Conservation (phyloP, 129 eudicot species). For the Tagetes patula region DNA sequence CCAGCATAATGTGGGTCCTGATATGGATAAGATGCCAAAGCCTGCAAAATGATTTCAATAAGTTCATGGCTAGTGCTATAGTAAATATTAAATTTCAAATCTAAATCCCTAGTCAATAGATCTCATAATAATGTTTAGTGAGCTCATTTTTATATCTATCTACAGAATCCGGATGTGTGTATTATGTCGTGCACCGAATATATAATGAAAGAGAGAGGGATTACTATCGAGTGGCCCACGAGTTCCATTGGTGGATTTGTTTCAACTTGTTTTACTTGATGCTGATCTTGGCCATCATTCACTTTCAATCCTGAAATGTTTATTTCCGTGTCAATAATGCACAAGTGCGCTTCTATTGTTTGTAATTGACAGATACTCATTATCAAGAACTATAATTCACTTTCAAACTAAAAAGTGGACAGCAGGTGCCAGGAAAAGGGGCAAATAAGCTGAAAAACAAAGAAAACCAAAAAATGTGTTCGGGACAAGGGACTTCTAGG, state of each 20-base stretch:
- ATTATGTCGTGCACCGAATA: neutral
- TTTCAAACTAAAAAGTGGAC: neutral
- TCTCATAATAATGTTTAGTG: conserved; percentile 12
- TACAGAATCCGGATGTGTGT: neutral
- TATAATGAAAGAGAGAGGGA: neutral
- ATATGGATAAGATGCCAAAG: conserved; percentile 57
- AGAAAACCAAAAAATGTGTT: neutral
- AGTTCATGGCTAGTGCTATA: neutral
- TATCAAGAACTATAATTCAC: neutral
- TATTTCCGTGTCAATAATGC: conserved; percentile 5
- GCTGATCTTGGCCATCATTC: conserved; percentile 42
- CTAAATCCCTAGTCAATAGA: conserved; percentile 9
- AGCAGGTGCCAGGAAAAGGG: neutral
- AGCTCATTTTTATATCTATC: conserved; percentile 24
- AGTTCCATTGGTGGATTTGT: conserved; percentile 55
- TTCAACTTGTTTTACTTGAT: conserved; percentile 40
- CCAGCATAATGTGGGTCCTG: conserved; percentile 65
- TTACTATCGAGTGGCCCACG: conserved; percentile 63
- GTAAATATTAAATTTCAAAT: neutral
- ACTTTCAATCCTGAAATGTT: conserved; percentile 46
- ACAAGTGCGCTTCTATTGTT: conserved; percentile 9
- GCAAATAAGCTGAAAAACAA: neutral
- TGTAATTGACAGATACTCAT: neutral
- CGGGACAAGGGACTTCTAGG: neutral
- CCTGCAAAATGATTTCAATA: conserved; percentile 35